Evolutionary conservation across 2,329 filamentous ascomycete genomes (phyloP).

Genomic region (Colletotrichum camelliae): DNA sequence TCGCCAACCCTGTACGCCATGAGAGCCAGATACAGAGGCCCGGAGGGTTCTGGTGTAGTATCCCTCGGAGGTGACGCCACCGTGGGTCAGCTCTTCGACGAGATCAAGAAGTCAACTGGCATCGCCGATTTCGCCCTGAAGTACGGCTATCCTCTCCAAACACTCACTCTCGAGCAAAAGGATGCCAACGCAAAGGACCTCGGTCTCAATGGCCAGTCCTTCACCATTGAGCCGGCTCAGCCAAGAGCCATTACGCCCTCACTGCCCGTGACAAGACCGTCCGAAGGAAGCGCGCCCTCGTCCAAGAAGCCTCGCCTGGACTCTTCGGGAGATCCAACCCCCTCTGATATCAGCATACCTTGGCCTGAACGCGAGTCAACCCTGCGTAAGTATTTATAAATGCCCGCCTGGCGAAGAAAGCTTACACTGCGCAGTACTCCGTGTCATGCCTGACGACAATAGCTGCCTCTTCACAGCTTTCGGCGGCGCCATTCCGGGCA

Average conservation of each 20-base stretch:
- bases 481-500: slow-evolving; percentile 73
- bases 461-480: slow-evolving; percentile 93
- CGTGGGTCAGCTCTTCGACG: slow-evolving; percentile 63
- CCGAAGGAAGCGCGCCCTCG: background rate
- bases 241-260: slow-evolving; percentile 10
- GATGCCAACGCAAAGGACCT: slow-evolving; percentile 52
- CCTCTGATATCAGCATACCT: slow-evolving; percentile 38
- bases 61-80: slow-evolving; percentile 72
- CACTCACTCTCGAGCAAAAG: slow-evolving; percentile 64
- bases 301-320: background rate
- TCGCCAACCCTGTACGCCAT: slow-evolving; percentile 48
- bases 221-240: slow-evolving; percentile 50
- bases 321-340: background rate
- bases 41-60: slow-evolving; percentile 74
- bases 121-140: slow-evolving; percentile 76
- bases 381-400: slow-evolving; percentile 44
- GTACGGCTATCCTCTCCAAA: slow-evolving; percentile 81
- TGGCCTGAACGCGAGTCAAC: slow-evolving; percentile 58
- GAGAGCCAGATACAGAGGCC: slow-evolving; percentile 77
- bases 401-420: slow-evolving; percentile 36
- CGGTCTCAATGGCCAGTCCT: slow-evolving; percentile 54
- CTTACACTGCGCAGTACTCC: slow-evolving; percentile 66
- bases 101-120: slow-evolving; percentile 68
- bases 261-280: background rate
- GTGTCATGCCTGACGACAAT: slow-evolving; percentile 97